Evolutionary conservation across 1,139 yeast genomes (phyloP), one percentile per base, ranked within the genome.

Genomic region (Geotrichum bryndzae): DNA sequence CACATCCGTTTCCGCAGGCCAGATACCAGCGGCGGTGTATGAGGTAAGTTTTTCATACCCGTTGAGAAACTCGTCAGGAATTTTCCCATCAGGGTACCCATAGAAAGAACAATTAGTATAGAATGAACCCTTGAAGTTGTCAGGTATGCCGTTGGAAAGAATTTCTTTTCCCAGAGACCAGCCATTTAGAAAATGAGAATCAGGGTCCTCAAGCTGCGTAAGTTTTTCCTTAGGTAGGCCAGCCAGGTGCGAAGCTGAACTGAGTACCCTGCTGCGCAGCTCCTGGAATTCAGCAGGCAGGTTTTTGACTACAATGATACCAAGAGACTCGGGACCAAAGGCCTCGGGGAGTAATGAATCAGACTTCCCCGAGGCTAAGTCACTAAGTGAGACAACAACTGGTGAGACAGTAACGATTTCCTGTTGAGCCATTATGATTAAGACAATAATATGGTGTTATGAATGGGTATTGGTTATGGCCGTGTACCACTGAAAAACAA

Each of bases 81-180:
- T 85, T 60, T 82, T 85, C 23, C 79, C 70, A 0, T 55, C 56
- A 7, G 76, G 71, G 64, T 81, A 80, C 35, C 75, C 74, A 67
- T 80, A 82, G 67, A 84, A 84, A 0, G 85, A 81, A 73, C 88
- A 84, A 68, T 85, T 85, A 60, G 82, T 79, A 67, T 85, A 85
- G 68, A 74, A 85, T 0, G 87, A 83, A 2, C 88, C 89, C 67
- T 85, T 85, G 61, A 79, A 74, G 56, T 68, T 72, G 68, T 85
- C 88, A 0, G 84, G 84, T 53, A 65, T 64, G 25, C 77, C 77
- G 52, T 72, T 69, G 11, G 67, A 68, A 50, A 85, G 75, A 55
- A 73, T 78, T 67, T 85, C 88, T 62, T 80, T 81, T 0, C 88
- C 88, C 56, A 84, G 73, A n/a, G 88, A 84, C 88, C 88, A 85